These are phyloP conservation scores for Bruguiera gymnorhiza DNA, from an alignment of 345 rosid species.

Conservation along the genomic window DNA sequence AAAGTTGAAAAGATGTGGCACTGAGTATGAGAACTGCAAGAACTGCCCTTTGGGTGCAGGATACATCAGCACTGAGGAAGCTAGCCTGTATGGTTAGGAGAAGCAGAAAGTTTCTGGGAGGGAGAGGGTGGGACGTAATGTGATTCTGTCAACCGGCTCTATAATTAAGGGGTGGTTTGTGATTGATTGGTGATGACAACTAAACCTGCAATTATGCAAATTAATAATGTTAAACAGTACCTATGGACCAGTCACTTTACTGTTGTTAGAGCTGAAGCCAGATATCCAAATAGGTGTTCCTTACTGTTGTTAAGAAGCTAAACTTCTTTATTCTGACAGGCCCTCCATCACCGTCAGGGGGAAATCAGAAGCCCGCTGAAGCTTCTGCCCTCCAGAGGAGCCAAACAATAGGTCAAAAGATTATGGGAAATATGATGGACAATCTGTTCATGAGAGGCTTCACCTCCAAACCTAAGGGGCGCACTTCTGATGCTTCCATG, in stretches of 20 bases:
- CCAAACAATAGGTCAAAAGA: constrained; percentile 83
- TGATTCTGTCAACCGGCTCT: background rate
- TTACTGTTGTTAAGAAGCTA: background rate
- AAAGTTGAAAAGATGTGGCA: background rate
- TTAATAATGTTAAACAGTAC: background rate
- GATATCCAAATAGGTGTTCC: background rate
- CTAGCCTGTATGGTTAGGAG: background rate
- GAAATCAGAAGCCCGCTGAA: constrained; percentile 56
- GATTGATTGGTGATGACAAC: background rate
- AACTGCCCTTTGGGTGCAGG: too few relatives aligned
- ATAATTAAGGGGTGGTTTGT: background rate
- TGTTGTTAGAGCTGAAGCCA: background rate
- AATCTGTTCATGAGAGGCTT: constrained; percentile 74
- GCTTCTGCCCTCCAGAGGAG: constrained; percentile 51
- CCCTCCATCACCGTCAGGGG: constrained; percentile 78
- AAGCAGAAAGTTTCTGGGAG: background rate
- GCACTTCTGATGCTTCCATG: constrained; percentile 48
- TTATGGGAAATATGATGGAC: constrained; percentile 85
- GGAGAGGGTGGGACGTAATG: background rate
- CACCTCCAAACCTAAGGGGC: constrained; percentile 68
- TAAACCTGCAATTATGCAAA: background rate
- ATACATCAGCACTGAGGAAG: background rate
- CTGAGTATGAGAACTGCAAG: background rate
- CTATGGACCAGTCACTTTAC: background rate
- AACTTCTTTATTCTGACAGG: constrained; percentile 40